These are phyloP conservation scores for Neospora caninum DNA, from an alignment of 169 alveolate genomes.

Conservation along the genomic window DNA sequence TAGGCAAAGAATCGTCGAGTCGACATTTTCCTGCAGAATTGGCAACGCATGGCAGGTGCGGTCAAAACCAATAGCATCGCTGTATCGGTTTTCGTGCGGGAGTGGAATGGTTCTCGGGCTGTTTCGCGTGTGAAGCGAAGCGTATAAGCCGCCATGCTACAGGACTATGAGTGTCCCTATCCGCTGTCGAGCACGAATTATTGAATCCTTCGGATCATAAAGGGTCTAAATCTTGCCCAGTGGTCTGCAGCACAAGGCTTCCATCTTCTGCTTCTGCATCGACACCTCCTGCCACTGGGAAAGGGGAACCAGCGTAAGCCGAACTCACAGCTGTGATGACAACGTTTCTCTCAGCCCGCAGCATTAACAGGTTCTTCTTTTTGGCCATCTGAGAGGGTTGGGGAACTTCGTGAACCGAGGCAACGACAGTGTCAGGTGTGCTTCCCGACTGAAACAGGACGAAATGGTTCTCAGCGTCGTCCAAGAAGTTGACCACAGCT, in stretches of 20 bases:
- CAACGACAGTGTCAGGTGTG: constrained; percentile 58
- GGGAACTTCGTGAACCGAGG: constrained; percentile 59
- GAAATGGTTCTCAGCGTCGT: constrained; percentile 57
- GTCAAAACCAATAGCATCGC: background rate
- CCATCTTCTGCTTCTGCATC: too few species aligned
- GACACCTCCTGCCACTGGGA: too few species aligned
- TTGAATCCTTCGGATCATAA: too few species aligned
- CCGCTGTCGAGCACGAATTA: too few species aligned
- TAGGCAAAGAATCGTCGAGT: constrained; percentile 41
- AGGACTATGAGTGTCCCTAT: too few species aligned
- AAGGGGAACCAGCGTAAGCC: too few species aligned
- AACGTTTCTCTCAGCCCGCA: background rate
- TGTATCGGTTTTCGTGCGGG: too few species aligned
- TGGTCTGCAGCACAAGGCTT: too few species aligned
- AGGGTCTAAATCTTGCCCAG: too few species aligned
- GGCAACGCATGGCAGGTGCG: constrained; percentile 4
- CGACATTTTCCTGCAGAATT: constrained; percentile 40
- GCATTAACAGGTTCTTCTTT: constrained; percentile 61
- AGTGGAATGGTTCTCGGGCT: too few species aligned
- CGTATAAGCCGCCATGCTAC: too few species aligned
- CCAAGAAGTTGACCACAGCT: constrained; percentile 41
- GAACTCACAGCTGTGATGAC: background rate
- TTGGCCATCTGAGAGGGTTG: constrained; percentile 60
- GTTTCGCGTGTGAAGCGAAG: too few species aligned
- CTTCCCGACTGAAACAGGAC: constrained; percentile 56